Conservation (phyloP, 2,329 filamentous ascomycete genomes). For the Penicillium vulpinum region DNA sequence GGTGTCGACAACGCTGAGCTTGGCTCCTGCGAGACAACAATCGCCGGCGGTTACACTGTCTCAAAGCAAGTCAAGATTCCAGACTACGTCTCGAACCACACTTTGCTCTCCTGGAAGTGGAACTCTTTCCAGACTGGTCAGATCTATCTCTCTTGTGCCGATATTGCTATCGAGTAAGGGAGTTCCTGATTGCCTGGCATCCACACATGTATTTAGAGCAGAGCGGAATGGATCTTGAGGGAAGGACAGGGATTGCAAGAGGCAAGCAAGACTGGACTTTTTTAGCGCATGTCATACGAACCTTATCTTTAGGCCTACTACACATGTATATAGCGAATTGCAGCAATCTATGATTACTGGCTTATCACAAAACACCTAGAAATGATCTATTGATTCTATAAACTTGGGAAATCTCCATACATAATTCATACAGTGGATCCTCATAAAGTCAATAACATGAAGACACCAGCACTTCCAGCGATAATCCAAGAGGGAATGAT, state of each 20-base stretch:
- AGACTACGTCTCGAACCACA: slow-evolving; percentile 52
- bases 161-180: slow-evolving; percentile 48
- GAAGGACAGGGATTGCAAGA: background rate
- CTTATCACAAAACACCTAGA: background rate
- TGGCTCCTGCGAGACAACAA: slow-evolving; percentile 53
- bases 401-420: background rate
- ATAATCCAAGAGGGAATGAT: background rate
- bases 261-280: background rate
- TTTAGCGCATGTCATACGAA: background rate
- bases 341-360: background rate
- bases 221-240: background rate
- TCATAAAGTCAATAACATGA: background rate
- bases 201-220: background rate
- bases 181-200: background rate
- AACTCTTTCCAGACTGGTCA: slow-evolving; percentile 58
- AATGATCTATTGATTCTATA: background rate
- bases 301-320: background rate
- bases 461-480: background rate
- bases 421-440: no score
- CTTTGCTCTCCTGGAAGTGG: slow-evolving; percentile 55
- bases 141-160: slow-evolving; percentile 56
- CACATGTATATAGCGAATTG: background rate
- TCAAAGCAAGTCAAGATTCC: slow-evolving; percentile 55
- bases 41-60: slow-evolving; percentile 56
- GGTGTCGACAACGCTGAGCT: slow-evolving; percentile 50